These are phyloP conservation scores for Chlamydomonas sphaeroides DNA, from an alignment of 139 green algal species.

Conservation along the genomic window DNA sequence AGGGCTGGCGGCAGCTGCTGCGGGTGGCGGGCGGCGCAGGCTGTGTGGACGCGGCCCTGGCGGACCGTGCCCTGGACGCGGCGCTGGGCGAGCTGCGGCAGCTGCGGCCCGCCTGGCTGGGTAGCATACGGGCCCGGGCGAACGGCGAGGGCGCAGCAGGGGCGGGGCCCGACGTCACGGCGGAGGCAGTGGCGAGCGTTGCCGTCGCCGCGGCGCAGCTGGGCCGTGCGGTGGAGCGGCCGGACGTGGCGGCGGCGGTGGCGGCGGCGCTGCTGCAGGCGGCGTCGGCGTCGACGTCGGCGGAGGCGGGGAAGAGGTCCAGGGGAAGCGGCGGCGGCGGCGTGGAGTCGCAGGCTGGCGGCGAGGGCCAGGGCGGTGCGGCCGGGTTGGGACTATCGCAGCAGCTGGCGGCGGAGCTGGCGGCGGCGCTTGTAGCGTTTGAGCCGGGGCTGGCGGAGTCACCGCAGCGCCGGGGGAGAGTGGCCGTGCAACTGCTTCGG, in stretches of 20 bases:
- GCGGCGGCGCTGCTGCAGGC: constrained; percentile 1
- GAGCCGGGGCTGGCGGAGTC: neutral
- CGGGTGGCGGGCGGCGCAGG: neutral
- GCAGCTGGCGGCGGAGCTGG: constrained; percentile 2
- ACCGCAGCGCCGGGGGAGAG: neutral
- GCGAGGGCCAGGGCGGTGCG: no score
- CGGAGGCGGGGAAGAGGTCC: neutral
- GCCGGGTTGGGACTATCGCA: neutral
- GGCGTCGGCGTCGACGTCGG: neutral
- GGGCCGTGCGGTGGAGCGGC: neutral
- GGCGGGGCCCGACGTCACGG: neutral
- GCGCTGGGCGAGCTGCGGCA: constrained; percentile 2
- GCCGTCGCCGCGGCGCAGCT: neutral
- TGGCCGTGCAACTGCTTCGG: constrained; percentile 1
- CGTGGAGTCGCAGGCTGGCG: neutral
- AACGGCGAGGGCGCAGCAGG: neutral
- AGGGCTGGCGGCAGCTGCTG: constrained; percentile 31
- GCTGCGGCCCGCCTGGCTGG: constrained; percentile 9
- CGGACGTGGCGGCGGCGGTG: neutral
- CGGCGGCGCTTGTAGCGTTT: neutral
- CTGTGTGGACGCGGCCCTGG: neutral
- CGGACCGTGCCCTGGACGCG: neutral
- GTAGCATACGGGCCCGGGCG: neutral
- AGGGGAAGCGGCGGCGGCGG: neutral
- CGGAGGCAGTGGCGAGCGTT: neutral